Evolutionary conservation across 163 green algal genomes (phyloP).

Genomic region (Scenedesmus sp.): DNA sequence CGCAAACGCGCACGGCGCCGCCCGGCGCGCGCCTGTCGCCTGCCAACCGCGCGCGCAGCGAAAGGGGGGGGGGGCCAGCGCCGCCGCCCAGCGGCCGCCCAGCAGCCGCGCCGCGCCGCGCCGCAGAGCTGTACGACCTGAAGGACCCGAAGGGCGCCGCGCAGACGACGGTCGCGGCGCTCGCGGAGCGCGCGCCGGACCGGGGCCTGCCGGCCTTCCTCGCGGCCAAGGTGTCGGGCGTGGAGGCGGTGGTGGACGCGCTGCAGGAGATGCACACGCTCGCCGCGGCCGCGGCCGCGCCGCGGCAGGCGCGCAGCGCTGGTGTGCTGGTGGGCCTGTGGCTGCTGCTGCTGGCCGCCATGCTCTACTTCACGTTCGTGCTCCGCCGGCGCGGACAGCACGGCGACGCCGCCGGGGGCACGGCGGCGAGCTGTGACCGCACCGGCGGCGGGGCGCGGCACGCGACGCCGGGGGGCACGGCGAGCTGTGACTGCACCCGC

Average conservation of each 20-base stretch:
- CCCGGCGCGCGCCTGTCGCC: too few relatives aligned
- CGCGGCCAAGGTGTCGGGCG: conserved; percentile 21
- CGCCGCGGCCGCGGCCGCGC: conserved; percentile 9
- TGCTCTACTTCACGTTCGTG: conserved; percentile 1
- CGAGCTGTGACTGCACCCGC: too few relatives aligned
- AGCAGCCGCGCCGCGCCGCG: too few relatives aligned
- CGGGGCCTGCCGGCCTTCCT: conserved; percentile 21
- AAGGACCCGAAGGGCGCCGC: conserved; percentile 30
- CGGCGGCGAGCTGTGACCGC: too few relatives aligned
- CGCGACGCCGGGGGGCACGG: too few relatives aligned
- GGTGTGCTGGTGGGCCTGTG: conserved; percentile 35
- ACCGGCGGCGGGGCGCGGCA: neutral
- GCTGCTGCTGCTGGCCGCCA: conserved; percentile 29
- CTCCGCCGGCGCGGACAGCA: too few relatives aligned
- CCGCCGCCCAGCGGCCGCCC: too few relatives aligned
- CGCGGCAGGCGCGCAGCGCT: neutral
- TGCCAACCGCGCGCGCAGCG: too few relatives aligned
- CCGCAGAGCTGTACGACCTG: conserved; percentile 36
- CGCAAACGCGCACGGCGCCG: too few relatives aligned
- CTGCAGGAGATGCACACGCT: conserved; percentile 22
- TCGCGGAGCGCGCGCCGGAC: conserved; percentile 20
- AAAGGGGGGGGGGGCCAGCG: too few relatives aligned
- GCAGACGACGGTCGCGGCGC: conserved; percentile 29
- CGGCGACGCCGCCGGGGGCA: too few relatives aligned
- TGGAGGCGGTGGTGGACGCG: conserved; percentile 6